phyloP scores from a whole-genome alignment of 2,329 filamentous ascomycete genomes.

The Neopestalotiopsis clavispora region DNA sequence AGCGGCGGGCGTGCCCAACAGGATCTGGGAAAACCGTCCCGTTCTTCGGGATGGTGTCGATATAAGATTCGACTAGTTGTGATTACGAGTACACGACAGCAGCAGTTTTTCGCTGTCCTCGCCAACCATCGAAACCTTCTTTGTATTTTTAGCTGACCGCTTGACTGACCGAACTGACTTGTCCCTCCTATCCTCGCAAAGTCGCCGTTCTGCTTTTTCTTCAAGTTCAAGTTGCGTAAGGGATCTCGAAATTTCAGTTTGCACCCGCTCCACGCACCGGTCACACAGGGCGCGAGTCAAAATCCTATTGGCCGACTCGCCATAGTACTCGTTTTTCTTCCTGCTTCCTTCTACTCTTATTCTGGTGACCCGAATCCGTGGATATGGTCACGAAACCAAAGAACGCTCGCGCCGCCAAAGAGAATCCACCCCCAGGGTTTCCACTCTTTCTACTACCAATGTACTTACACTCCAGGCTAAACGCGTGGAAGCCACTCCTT shows the following conservation, averaged over 20 bases:
- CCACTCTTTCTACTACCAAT: not conserved
- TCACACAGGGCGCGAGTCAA: slow-evolving; percentile 2
- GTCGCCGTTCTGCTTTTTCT: not conserved
- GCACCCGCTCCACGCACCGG: not conserved
- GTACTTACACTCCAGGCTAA: too few species aligned
- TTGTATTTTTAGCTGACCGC: slow-evolving; percentile 8
- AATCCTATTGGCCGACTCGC: slow-evolving; percentile 5
- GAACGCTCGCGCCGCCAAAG: not conserved
- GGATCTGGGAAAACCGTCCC: not conserved
- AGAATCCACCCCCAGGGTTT: not conserved
- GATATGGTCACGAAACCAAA: not conserved
- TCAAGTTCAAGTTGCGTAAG: not conserved
- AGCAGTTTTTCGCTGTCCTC: not conserved
- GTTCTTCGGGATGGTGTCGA: slow-evolving; percentile 8
- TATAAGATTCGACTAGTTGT: slow-evolving; percentile 16
- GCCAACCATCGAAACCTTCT: slow-evolving; percentile 4
- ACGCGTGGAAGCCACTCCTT: not conserved
- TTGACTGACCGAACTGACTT: not conserved
- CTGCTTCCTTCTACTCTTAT: not conserved
- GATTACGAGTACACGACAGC: slow-evolving; percentile 1
- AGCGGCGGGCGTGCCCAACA: not conserved
- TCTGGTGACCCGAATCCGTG: slow-evolving; percentile 9
- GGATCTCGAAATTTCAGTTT: not conserved
- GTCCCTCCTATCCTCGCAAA: not conserved
- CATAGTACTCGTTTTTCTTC: not conserved